phyloP scores from a whole-genome alignment of 345 rosid species.

The Moringa oleifera region DNA sequence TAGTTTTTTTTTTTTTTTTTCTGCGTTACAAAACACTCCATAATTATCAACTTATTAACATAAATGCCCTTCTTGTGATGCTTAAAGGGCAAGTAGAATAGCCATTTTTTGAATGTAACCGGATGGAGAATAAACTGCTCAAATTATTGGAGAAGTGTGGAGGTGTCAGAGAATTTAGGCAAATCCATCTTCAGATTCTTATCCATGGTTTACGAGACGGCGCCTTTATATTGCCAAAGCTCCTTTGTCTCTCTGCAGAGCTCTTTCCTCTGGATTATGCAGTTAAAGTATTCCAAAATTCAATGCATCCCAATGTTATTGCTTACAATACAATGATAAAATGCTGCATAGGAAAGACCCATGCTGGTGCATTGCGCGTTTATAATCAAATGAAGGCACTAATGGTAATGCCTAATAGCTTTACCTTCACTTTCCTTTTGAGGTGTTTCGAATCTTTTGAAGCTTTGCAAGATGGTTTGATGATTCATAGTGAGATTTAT shows the following conservation, averaged over 20 bases:
- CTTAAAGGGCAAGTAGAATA: background rate
- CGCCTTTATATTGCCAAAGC: conserved; percentile 23
- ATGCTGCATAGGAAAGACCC: conserved; percentile 24
- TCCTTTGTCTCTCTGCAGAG: conserved; percentile 24
- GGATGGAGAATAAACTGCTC: conserved; percentile 18
- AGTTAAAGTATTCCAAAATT: conserved; percentile 13
- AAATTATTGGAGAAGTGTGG: conserved; percentile 19
- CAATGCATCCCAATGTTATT: conserved; percentile 12
- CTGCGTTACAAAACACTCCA: no score
- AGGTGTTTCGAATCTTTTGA: conserved; percentile 24
- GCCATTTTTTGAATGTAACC: background rate
- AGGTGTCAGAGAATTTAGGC: conserved; percentile 17
- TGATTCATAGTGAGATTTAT: conserved; percentile 21
- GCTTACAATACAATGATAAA: conserved; percentile 26
- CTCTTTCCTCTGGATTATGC: conserved; percentile 13
- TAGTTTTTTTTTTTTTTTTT: no score
- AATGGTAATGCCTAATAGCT: conserved; percentile 23
- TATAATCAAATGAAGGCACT: conserved; percentile 26
- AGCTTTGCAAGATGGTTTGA: conserved; percentile 19
- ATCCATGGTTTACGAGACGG: conserved; percentile 17
- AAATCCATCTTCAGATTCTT: conserved; percentile 24
- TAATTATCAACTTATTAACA: background rate
- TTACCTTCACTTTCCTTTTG: conserved; percentile 25
- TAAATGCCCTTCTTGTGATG: background rate
- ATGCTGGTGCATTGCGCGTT: conserved; percentile 12